Evolutionary conservation across 805 yeast species (phyloP).

Genomic region (Saccharomycopsis amapae): DNA sequence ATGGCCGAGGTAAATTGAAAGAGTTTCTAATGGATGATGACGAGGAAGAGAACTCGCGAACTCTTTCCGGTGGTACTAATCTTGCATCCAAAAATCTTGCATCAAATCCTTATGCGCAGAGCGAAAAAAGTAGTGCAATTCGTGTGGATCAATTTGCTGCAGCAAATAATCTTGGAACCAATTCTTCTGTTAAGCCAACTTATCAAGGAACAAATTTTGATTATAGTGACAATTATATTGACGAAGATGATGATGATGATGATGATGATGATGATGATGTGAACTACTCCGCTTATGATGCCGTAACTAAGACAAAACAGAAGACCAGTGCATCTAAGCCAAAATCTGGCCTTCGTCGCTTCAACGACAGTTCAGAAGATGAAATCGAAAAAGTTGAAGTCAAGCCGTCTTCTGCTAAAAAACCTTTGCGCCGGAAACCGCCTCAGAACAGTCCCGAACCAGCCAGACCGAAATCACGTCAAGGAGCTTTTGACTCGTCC

Average conservation of each 20-base stretch:
- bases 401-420: not conserved
- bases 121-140: no score
- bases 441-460: constrained; percentile 1
- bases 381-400: not conserved
- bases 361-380: not conserved
- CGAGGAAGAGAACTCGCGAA: not conserved
- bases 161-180: not conserved
- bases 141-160: no score
- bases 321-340: not conserved
- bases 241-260: constrained; percentile 8
- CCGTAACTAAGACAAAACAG: not conserved
- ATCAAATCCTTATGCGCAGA: constrained; percentile 5
- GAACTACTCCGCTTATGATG: constrained; percentile 6
- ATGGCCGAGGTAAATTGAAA: constrained; percentile 2
- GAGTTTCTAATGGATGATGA: constrained; percentile 7
- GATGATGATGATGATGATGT: constrained; percentile 9
- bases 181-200: not conserved
- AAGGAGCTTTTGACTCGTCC: not conserved
- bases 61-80: no score
- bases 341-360: not conserved
- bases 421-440: constrained; percentile 7
- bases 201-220: not conserved
- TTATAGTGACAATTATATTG: constrained; percentile 4
- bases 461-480: not conserved
- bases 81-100: no score